Percentiles rank a stretch among this genome's conserved stretches.
Evolutionary conservation across 148 eudicot species (phyloP).

Genomic region (Talinum fruticosum): DNA sequence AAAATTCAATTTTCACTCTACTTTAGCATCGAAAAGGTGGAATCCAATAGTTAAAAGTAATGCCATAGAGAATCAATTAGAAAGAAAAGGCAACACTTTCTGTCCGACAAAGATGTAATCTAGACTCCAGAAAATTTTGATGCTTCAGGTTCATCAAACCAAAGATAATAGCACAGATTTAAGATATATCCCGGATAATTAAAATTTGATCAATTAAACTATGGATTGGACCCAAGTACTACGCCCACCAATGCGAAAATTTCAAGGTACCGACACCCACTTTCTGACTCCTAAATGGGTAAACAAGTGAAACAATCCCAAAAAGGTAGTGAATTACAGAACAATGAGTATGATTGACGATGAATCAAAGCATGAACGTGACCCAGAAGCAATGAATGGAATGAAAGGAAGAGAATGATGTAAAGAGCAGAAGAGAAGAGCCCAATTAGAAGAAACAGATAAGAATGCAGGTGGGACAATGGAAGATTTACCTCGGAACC

Average conservation of each 20-base stretch:
- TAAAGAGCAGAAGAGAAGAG: no score
- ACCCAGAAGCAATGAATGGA: no score
- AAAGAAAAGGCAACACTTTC: not conserved
- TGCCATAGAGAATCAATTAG: not conserved
- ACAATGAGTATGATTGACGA: no score
- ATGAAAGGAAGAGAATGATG: no score
- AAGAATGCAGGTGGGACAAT: no score
- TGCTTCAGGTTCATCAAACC: not conserved
- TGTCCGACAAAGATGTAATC: not conserved
- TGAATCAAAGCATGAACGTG: no score
- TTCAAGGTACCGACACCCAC: not conserved
- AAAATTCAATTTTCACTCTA: not conserved
- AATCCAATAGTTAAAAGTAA: slow-evolving; percentile 1
- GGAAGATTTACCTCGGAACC: slow-evolving; percentile 16
- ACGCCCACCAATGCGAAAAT: no score
- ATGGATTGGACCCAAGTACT: not conserved
- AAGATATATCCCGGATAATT: not conserved
- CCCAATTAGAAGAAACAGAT: no score
- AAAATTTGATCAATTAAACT: no score
- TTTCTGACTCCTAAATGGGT: not conserved
- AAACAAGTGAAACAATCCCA: not conserved
- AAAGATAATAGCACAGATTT: not conserved
- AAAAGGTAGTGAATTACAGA: no score
- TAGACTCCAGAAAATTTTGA: not conserved
- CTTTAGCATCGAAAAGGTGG: not conserved